These are phyloP conservation scores for Leccinum ambiguum DNA, from an alignment of 1,284 basidiomycete genomes.

Conservation along the genomic window DNA sequence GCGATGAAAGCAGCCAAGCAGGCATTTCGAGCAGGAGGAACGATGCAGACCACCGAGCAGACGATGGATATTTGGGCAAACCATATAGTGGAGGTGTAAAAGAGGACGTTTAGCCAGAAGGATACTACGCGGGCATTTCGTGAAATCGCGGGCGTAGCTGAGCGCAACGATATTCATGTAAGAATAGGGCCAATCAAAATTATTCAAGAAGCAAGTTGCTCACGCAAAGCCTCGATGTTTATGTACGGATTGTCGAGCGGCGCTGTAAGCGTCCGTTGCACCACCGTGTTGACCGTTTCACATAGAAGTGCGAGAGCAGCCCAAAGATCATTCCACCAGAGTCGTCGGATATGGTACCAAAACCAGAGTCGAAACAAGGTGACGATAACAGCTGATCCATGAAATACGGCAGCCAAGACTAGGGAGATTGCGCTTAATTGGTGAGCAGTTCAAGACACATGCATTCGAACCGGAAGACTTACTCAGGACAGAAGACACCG, in stretches of 20 bases:
- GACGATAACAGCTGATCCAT: constrained; percentile 18
- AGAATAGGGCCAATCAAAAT: not conserved
- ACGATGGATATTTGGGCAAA: constrained; percentile 33
- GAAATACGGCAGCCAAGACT: constrained; percentile 26
- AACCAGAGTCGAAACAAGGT: constrained; percentile 32
- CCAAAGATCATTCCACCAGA: constrained; percentile 34
- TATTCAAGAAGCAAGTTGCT: constrained; percentile 3
- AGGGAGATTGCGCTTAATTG: constrained; percentile 1
- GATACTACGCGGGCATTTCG: constrained; percentile 21
- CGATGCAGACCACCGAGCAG: constrained; percentile 28
- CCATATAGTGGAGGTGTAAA: constrained; percentile 30
- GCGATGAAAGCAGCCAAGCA: constrained; percentile 3
- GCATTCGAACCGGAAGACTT: constrained; percentile 5
- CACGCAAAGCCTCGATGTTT: constrained; percentile 16
- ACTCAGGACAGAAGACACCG: constrained; percentile 22
- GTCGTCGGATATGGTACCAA: constrained; percentile 20
- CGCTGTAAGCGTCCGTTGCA: constrained; percentile 18
- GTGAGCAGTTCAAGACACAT: not conserved
- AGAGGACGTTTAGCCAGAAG: constrained; percentile 23
- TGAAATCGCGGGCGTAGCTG: constrained; percentile 20
- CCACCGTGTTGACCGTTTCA: constrained; percentile 15
- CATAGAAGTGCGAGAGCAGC: constrained; percentile 23
- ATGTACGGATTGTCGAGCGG: constrained; percentile 18
- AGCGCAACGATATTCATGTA: too few relatives aligned
- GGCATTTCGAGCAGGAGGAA: constrained; percentile 21